Evolutionary conservation across 2,329 filamentous ascomycete genomes (phyloP).

Genomic region (Aureobasidium sp.): DNA sequence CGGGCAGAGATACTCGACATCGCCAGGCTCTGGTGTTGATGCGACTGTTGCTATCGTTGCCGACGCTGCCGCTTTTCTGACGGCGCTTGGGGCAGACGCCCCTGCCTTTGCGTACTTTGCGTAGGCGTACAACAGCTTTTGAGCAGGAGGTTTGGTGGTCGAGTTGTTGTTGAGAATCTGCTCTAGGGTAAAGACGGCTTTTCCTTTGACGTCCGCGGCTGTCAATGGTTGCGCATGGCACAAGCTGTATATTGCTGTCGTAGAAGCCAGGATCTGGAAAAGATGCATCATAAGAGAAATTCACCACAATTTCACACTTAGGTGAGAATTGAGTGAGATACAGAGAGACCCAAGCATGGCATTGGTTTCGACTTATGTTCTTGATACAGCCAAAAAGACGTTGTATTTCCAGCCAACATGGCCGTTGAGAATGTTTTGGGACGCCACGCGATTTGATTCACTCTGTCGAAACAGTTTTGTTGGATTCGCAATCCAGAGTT

Average conservation of each 20-base stretch:
- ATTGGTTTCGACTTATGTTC: background rate
- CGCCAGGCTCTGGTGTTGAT: background rate
- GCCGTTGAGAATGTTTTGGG: conserved; percentile 4
- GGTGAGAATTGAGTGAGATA: background rate
- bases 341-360: background rate
- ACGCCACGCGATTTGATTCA: background rate
- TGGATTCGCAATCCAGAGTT: background rate
- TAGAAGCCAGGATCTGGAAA: background rate
- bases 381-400: background rate
- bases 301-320: background rate
- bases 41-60: background rate
- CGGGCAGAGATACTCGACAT: conserved; percentile 38
- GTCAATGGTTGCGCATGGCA: background rate
- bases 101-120: conserved; percentile 5
- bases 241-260: background rate
- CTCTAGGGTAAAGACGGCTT: background rate
- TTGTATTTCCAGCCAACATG: background rate
- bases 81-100: background rate
- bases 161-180: background rate
- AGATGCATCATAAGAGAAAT: background rate
- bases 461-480: background rate
- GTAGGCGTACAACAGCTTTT: background rate
- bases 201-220: background rate
- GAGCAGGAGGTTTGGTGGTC: background rate
- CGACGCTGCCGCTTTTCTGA: background rate